Evolutionary conservation across 345 rosid genomes (phyloP).

Genomic region (Syzygium grande): DNA sequence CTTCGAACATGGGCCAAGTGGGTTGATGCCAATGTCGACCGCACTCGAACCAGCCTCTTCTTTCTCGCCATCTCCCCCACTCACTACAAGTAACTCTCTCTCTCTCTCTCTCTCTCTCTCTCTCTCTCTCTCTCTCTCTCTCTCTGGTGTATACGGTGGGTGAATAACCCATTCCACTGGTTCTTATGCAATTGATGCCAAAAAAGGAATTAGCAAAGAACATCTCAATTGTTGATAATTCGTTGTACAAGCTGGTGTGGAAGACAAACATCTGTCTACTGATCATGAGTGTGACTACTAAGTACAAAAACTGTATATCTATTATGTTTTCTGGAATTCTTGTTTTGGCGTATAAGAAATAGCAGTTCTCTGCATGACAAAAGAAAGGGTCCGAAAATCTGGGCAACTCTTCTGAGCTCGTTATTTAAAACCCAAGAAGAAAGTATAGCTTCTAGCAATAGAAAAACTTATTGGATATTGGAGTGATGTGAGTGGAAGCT

Average conservation of each 20-base stretch:
- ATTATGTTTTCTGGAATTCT: background rate
- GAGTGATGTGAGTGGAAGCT: background rate
- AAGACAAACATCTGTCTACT: background rate
- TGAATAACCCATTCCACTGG: background rate
- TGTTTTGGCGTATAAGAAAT: background rate
- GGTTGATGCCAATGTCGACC: slow-evolving; percentile 54
- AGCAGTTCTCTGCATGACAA: background rate
- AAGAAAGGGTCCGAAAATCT: background rate
- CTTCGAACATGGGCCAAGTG: slow-evolving; percentile 82
- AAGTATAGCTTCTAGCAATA: background rate
- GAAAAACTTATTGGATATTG: background rate
- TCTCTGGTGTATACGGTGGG: background rate
- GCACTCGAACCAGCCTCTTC: slow-evolving; percentile 47
- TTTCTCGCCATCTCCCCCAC: slow-evolving; percentile 88
- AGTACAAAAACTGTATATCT: background rate
- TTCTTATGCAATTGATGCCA: background rate
- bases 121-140: background rate
- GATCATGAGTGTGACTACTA: background rate
- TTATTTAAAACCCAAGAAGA: background rate
- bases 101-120: background rate
- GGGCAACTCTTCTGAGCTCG: background rate
- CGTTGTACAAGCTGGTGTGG: background rate
- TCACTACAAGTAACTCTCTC: slow-evolving; percentile 56
- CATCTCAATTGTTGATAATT: background rate
- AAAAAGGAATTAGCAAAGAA: background rate